Evolutionary conservation across 1,284 basidiomycete genomes (phyloP), one percentile per base, ranked within the genome.

Genomic region (Heterobasidion annosum): DNA sequence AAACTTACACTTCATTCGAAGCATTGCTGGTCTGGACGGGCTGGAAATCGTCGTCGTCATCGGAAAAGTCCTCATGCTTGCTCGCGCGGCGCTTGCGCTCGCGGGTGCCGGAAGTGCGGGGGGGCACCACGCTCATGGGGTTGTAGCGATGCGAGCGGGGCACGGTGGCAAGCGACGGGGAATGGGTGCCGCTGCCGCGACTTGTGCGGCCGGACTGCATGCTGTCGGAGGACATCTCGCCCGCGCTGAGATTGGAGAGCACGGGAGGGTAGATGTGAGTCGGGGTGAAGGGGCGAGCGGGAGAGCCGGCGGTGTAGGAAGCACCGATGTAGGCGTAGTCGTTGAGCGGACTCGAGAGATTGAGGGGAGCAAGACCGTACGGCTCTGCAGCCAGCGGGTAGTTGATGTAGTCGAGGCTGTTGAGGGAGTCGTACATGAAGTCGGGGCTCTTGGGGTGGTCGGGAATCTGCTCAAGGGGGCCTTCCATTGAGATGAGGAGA

Each of bases 61-160:
- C 80, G 55, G 74, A 82, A 34, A 78, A 79, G 49, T 86, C 84
- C 51, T 88, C 83, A 50, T 77, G 72, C 67, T 76, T 80, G 54
- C 75, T 72, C 61, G 78, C 75, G 60, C 81, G 76, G 65, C 72
- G 67, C 68, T 79, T 76, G 65, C 67, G 64, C 62, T 59, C 65
- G 58, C 61, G 67, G 64, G 59, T 65, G 62, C 46, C 60, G 56
- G 18, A 34, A 7, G 52, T n/a, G 15, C 47, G 68, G 62, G 37
- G 63, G 63, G 57, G 72, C 70, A 53, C 76, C 69, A 37, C 69
- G 57, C 76, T 77, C 64, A 89, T 80, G 6, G 86, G 86, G 72
- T 87, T 87, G 76, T 79, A 88, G 61, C 85, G 84, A 62, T 83
- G 75, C 37, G 85, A 85, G 60, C 83, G 75, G 16, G 85, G 85